Conservation (phyloP, 805 yeast species). For the Yamadazyma phyllophila region DNA sequence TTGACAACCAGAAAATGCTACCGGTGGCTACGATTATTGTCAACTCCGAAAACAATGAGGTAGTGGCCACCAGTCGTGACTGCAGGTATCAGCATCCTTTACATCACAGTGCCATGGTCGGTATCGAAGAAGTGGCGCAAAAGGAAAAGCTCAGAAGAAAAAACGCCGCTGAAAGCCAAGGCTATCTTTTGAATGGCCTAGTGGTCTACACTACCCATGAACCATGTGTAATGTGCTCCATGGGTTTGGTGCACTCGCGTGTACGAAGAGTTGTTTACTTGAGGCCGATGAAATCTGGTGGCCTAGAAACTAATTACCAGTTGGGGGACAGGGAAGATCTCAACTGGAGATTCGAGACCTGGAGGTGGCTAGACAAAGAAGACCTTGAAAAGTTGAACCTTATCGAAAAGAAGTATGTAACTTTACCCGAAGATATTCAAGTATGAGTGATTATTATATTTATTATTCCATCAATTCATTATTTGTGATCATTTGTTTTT, state of each 20-base stretch:
- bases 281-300: slow-evolving; percentile 38
- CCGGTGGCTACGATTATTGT: slow-evolving; percentile 66
- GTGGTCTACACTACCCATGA: slow-evolving; percentile 90
- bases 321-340: slow-evolving; percentile 72
- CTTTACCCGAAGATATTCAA: background rate
- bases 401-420: slow-evolving; percentile 2
- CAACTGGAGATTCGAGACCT: slow-evolving; percentile 86
- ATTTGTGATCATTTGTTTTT: background rate
- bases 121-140: slow-evolving; percentile 63
- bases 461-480: background rate
- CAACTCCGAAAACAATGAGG: slow-evolving; percentile 45
- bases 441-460: slow-evolving; percentile 1
- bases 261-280: slow-evolving; percentile 66
- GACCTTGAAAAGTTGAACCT: slow-evolving; percentile 7
- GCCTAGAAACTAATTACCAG: slow-evolving; percentile 65
- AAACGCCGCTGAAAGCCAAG: slow-evolving; percentile 11
- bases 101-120: slow-evolving; percentile 73
- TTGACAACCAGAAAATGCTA: slow-evolving; percentile 10
- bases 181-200: slow-evolving; percentile 71
- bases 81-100: slow-evolving; percentile 44
- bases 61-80: slow-evolving; percentile 42
- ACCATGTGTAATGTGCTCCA: slow-evolving; percentile 94
- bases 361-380: slow-evolving; percentile 53
- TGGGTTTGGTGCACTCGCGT: slow-evolving; percentile 94
- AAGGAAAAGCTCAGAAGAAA: slow-evolving; percentile 44